Evolutionary conservation across 495 filamentous ascomycete species (phyloP).

Genomic region (Jackrogersella multiformis): DNA sequence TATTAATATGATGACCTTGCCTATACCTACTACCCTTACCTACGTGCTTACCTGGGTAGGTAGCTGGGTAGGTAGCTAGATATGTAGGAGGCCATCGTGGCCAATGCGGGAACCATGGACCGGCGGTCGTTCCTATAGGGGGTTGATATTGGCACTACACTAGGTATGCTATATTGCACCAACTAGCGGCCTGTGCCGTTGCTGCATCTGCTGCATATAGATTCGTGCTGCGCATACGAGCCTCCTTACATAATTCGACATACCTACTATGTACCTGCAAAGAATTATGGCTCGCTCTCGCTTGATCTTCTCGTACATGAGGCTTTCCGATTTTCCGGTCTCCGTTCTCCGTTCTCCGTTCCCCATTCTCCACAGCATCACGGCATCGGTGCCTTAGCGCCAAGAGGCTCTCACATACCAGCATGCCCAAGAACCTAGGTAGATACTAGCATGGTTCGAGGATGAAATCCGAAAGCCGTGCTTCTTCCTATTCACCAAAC

Average conservation of each 20-base stretch:
- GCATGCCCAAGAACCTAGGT: too few species aligned
- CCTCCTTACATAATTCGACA: constrained; percentile 14
- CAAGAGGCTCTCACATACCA: constrained; percentile 32
- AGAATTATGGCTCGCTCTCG: background rate
- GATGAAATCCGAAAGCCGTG: constrained; percentile 27
- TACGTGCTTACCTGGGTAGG: too few species aligned
- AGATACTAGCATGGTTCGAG: constrained; percentile 32
- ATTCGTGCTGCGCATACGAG: constrained; percentile 16
- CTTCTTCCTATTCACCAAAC: background rate
- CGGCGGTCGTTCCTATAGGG: constrained; percentile 34
- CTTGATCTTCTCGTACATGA: background rate
- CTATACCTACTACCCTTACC: background rate
- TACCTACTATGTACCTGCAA: background rate
- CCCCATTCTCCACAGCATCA: background rate
- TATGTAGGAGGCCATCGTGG: constrained; percentile 9
- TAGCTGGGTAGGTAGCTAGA: too few species aligned
- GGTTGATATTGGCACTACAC: constrained; percentile 12
- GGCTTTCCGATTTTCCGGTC: constrained; percentile 10
- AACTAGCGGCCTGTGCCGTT: constrained; percentile 1
- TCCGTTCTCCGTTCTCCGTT: too few species aligned
- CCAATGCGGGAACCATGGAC: constrained; percentile 23
- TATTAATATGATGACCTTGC: constrained; percentile 13
- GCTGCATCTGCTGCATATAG: too few species aligned
- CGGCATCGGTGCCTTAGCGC: constrained; percentile 18
- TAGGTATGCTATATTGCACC: background rate